Evolutionary conservation across 2,329 filamentous ascomycete genomes (phyloP).

Genomic region (Neonectria coccinea): DNA sequence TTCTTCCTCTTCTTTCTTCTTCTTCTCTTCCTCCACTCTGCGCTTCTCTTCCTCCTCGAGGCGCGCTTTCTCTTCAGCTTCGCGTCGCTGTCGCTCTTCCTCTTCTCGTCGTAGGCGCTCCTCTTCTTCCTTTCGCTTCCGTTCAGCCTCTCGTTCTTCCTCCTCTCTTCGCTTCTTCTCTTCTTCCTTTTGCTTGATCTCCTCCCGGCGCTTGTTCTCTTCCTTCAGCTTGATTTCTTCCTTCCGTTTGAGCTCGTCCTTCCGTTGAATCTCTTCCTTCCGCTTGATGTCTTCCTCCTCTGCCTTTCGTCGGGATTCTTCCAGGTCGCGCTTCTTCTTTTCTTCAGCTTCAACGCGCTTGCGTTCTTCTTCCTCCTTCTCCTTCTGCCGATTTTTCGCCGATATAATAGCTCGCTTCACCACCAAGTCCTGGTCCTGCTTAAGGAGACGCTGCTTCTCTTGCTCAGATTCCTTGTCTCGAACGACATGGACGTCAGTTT

Average conservation of each 20-base stretch:
- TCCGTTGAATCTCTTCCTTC: neutral
- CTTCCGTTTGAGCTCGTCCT: neutral
- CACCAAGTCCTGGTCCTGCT: slow-evolving; percentile 45
- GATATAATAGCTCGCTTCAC: slow-evolving; percentile 7
- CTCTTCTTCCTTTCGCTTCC: slow-evolving; percentile 53
- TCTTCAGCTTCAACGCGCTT: slow-evolving; percentile 38
- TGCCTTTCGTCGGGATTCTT: slow-evolving; percentile 40
- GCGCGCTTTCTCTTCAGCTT: slow-evolving; percentile 52
- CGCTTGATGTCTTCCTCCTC: slow-evolving; percentile 46
- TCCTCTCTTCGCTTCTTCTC: slow-evolving; percentile 47
- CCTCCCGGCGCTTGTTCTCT: slow-evolving; percentile 44
- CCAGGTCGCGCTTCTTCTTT: slow-evolving; percentile 48
- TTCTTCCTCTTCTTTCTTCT: slow-evolving; percentile 58
- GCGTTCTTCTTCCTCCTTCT: slow-evolving; percentile 46
- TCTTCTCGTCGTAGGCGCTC: slow-evolving; percentile 50
- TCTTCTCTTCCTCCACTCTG: slow-evolving; percentile 55
- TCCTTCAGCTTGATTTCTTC: neutral
- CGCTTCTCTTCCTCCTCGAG: slow-evolving; percentile 55
- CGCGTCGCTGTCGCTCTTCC: slow-evolving; percentile 52
- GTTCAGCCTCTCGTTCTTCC: slow-evolving; percentile 51
- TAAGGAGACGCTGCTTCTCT: slow-evolving; percentile 44
- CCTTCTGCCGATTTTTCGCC: slow-evolving; percentile 52
- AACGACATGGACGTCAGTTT: slow-evolving; percentile 51
- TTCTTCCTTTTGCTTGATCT: slow-evolving; percentile 50
- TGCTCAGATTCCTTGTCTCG: slow-evolving; percentile 51